Evolutionary conservation across 371 early-diverging fungal species (phyloP).

Genomic region (Saksenaea vasiformis): DNA sequence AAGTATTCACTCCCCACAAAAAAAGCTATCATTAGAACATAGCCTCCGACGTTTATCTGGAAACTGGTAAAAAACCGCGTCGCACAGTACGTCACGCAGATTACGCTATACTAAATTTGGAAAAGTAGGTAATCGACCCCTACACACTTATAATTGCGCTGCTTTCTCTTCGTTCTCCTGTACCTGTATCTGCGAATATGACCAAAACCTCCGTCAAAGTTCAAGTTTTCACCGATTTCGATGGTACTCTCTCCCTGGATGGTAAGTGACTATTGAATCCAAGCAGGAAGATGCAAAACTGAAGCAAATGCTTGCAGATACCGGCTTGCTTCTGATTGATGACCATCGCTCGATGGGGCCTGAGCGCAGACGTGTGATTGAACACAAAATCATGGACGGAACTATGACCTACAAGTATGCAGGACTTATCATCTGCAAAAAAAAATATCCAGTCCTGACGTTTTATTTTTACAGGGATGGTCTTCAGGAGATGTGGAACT

Average conservation of each 20-base stretch:
- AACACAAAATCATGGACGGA: constrained; percentile 41
- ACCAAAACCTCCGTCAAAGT: constrained; percentile 25
- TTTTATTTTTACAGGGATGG: constrained; percentile 31
- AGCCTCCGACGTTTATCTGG: neutral
- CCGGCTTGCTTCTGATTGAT: constrained; percentile 47
- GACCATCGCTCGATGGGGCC: constrained; percentile 46
- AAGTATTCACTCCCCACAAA: neutral
- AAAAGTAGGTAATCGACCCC: neutral
- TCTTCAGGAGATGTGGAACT: constrained; percentile 57
- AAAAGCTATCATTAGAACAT: neutral
- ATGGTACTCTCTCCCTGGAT: constrained; percentile 50
- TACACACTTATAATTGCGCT: neutral
- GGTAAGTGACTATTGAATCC: constrained; percentile 20
- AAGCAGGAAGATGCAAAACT: neutral
- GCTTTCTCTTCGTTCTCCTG: constrained; percentile 3
- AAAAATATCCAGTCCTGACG: neutral
- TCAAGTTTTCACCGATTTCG: constrained; percentile 52
- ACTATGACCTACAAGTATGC: constrained; percentile 43
- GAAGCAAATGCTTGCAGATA: constrained; percentile 23
- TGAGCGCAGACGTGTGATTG: constrained; percentile 41
- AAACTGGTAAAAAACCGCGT: neutral
- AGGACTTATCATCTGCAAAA: neutral
- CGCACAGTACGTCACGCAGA: neutral
- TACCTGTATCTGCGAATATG: constrained; percentile 2
- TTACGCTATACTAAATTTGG: neutral